These are phyloP conservation scores for Aspergillus persii DNA, from an alignment of 2,329 filamentous ascomycete species.

Conservation along the genomic window DNA sequence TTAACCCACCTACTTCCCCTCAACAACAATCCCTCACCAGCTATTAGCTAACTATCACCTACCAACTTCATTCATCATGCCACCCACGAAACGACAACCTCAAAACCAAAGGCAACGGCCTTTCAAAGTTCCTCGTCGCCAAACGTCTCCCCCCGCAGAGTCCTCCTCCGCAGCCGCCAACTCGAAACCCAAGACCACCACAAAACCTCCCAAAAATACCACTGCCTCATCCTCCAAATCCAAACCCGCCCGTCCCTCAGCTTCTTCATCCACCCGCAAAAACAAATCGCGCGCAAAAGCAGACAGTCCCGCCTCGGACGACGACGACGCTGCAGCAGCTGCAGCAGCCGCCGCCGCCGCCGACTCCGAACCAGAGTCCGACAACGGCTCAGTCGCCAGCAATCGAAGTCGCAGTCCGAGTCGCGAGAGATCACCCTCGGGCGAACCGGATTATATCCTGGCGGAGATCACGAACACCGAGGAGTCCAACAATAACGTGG, in stretches of 20 bases:
- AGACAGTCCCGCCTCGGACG: conserved; percentile 11
- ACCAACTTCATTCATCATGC: conserved; percentile 9
- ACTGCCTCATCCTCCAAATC: conserved; percentile 12
- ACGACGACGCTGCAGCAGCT: background rate
- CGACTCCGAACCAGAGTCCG: conserved; percentile 4
- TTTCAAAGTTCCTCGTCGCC: conserved; percentile 46
- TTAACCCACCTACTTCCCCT: background rate
- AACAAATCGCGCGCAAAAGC: background rate
- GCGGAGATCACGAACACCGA: conserved; percentile 41
- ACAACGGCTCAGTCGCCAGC: conserved; percentile 16
- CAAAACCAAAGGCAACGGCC: conserved; percentile 38
- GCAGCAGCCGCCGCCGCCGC: conserved; percentile 1
- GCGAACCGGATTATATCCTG: conserved; percentile 49
- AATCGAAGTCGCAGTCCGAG: conserved; percentile 7
- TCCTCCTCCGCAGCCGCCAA: conserved; percentile 7
- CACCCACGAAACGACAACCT: conserved; percentile 30
- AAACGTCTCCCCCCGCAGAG: conserved; percentile 19
- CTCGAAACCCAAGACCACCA: conserved; percentile 1
- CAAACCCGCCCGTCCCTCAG: conserved; percentile 3
- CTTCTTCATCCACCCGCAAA: background rate
- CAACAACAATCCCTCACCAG: background rate
- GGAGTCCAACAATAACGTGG: conserved; percentile 28
- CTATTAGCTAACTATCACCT: background rate
- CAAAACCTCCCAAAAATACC: conserved; percentile 1
- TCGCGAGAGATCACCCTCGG: conserved; percentile 25